Evolutionary conservation across 495 filamentous ascomycete genomes (phyloP), one percentile per base, ranked within the genome.

Genomic region (Ascobolus immersus): DNA sequence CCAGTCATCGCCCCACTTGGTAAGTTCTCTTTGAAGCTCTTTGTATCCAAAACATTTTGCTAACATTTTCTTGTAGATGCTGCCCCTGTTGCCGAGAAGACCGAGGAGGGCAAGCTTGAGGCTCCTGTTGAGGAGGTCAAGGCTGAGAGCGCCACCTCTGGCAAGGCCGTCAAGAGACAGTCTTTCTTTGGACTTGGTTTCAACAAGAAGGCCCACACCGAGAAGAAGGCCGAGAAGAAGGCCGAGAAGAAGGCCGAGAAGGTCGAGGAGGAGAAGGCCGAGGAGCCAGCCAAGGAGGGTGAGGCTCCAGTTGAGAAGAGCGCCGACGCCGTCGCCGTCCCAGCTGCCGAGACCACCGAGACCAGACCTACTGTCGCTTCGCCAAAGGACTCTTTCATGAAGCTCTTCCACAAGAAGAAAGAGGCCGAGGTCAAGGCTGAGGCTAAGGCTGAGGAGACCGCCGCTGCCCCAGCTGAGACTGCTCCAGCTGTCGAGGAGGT

Each of bases 261-360:
- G 18, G 28, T 31, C 17, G 28, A 13, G 1, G 28, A 31, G 2
- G 0, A n/a, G n/a, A 31, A 31, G 28, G 28, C 28, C 28, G 28
- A 45, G 23, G 53, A 55, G 43, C 38, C 41, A 13, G 48, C 51
- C 13, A 44, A 43, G 17, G 55, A 56, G 48, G 48, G 47, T 14
- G n/a, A n/a, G n/a, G 42, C 49, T 29, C 41, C 52, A 34, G 35
- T 52, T 31, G 43, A 48, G 38, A 33, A 38, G 17, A 37, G 45
- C 36, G 39, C 14, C 17, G 32, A 47, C 21, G 45, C 39, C 33
- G 40, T 38, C 21, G 39, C 36, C 21, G 40, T 37, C 11, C 18
- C 42, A 33, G 27, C 33, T 30, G 35, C 18, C 18, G 42, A 44
- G 32, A 49, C 51, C 39, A 24, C 46, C 24, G n/a, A n/a, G n/a